Percentiles rank a stretch among this genome's conserved stretches.
These are phyloP conservation scores for Pythium volutum DNA, from an alignment of 352 stramenopile species.

Conservation along the genomic window DNA sequence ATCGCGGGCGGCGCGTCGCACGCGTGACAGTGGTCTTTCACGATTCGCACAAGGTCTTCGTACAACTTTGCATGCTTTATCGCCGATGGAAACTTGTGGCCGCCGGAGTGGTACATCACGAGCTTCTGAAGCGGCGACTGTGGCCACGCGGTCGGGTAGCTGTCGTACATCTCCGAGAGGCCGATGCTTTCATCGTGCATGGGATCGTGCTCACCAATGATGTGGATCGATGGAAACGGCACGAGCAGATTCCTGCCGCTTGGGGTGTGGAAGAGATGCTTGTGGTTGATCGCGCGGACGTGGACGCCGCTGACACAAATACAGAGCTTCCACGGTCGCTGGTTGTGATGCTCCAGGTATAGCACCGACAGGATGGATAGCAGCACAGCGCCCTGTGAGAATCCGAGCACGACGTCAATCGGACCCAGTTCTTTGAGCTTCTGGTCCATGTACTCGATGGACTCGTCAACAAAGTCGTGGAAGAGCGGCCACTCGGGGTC, in stretches of 20 bases:
- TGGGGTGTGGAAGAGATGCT: slow-evolving; percentile 35
- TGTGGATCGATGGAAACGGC: slow-evolving; percentile 42
- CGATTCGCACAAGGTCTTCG: slow-evolving; percentile 15
- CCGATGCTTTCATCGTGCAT: slow-evolving; percentile 32
- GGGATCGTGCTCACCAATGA: slow-evolving; percentile 39
- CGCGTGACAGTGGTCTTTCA: slow-evolving; percentile 24
- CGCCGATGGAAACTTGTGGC: slow-evolving; percentile 69
- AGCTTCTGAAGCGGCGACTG: slow-evolving; percentile 24
- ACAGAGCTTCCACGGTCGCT: slow-evolving; percentile 38
- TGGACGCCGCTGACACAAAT: slow-evolving; percentile 44
- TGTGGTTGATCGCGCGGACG: slow-evolving; percentile 34
- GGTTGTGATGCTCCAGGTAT: slow-evolving; percentile 40
- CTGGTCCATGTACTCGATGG: slow-evolving; percentile 56
- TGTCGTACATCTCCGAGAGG: slow-evolving; percentile 34
- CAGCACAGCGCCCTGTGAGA: slow-evolving; percentile 75
- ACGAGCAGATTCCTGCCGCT: slow-evolving; percentile 21
- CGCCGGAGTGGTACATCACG: slow-evolving; percentile 34
- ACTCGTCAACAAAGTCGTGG: slow-evolving; percentile 23
- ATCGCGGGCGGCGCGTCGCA: slow-evolving; percentile 1
- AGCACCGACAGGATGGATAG: slow-evolving; percentile 60
- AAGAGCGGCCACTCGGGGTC: slow-evolving; percentile 20
- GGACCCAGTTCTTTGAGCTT: slow-evolving; percentile 57
- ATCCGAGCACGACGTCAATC: slow-evolving; percentile 74
- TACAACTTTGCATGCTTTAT: slow-evolving; percentile 41
- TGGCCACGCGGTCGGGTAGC: slow-evolving; percentile 18